These are phyloP conservation scores for Silene uniflora DNA, from an alignment of 148 eudicot genomes.

Conservation along the genomic window DNA sequence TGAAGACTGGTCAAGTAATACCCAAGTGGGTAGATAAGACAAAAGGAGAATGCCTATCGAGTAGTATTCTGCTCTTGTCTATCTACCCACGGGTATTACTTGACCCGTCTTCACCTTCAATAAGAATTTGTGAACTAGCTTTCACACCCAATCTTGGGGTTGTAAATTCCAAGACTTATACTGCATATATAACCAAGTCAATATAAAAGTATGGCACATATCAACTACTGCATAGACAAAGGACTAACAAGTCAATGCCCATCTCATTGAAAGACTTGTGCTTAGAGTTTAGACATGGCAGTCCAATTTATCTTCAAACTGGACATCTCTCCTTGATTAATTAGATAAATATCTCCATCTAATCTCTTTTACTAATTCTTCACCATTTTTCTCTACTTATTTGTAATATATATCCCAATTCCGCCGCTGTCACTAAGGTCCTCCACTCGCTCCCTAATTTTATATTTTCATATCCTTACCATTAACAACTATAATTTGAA, in stretches of 20 bases:
- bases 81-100: no score
- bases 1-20: no score
- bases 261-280: slow-evolving; percentile 6
- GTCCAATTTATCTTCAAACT: slow-evolving; percentile 11
- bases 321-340: slow-evolving; percentile 20
- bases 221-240: neutral
- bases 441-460: slow-evolving; percentile 11
- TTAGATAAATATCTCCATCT: slow-evolving; percentile 13
- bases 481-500: neutral
- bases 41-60: no score
- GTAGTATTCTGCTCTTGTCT: no score
- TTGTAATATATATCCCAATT: neutral
- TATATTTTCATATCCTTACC: slow-evolving; percentile 18
- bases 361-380: neutral
- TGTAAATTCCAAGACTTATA: no score
- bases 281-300: slow-evolving; percentile 10
- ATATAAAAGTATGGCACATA: no score
- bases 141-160: no score
- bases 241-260: slow-evolving; percentile 9
- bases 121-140: no score
- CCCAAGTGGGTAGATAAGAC: no score
- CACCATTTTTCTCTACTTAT: neutral
- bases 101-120: no score
- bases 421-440: slow-evolving; percentile 4
- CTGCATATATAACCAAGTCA: no score